Base-by-base conservation (phyloP, 495 filamentous ascomycete species). In the Jackrogersella minutella region DNA sequence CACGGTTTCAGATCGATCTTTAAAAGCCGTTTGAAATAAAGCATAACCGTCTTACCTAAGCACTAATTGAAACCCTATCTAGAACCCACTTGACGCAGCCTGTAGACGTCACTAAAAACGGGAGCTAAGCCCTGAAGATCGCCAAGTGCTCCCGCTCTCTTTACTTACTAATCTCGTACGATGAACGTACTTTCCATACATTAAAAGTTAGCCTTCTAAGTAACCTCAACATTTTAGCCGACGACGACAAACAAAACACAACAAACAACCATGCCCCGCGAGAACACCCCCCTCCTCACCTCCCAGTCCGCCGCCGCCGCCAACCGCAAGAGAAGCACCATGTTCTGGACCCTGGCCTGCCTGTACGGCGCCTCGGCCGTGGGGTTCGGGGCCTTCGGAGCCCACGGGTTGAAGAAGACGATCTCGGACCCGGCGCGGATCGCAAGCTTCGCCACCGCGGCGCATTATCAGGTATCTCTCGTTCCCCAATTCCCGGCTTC, bases 381-480 rank as follows among this genome's bases (percentile, higher is more conserved):
- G 59, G 77, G 73, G n/a, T 69, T 88, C 47, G 87, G 86, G 14
- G 87, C 87, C 1, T 89, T 88, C 70, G 87, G 86, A 14, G 86
- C 87, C 31, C 87, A 89, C 70, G 86, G 86, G 13, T 78, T 89
- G 21, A 88, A 86, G 73, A 80, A 79, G 47, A 71, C 73, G 53
- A 83, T 87, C 68, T 56, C 79, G 2, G 86, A 87, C 57, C 86
- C 86, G n/a, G 65, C 73, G 7, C 75, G 76, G 28, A 57, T 88
- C 34, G 79, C 78, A 22, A 86, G 80, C 66, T 89, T 83, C 78
- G 61, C 64, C 13, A 87, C 84, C 1, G 87, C 85, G 9, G 87
- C 86, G 0, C 84, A 88, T 8, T 89, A 89, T 64, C 86, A 88
- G 78, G 86, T 84, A 63, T 11, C 53, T 65, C 10, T 43, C 44